phyloP scores from a whole-genome alignment of 140 eudicot species.

The Eryngium alpinum region DNA sequence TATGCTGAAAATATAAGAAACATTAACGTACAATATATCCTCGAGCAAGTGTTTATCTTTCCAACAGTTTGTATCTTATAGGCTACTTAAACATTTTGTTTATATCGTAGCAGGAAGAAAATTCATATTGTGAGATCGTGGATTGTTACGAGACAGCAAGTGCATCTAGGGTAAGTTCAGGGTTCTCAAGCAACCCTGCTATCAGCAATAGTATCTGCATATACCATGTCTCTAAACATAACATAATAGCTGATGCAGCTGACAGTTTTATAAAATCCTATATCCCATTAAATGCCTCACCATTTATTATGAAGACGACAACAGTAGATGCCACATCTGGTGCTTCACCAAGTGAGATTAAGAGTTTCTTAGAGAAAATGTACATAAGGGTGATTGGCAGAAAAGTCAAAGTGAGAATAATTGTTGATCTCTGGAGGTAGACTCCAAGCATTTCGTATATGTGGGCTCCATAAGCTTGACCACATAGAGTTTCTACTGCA shows the following conservation, averaged over 20 bases:
- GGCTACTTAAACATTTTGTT: too few relatives aligned
- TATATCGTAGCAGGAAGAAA: too few relatives aligned
- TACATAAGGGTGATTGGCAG: slow-evolving; percentile 13
- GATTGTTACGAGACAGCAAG: slow-evolving; percentile 17
- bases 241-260: slow-evolving; percentile 27
- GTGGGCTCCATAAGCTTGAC: slow-evolving; percentile 36
- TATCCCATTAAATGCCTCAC: slow-evolving; percentile 28
- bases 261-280: slow-evolving; percentile 24
- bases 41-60: too few relatives aligned
- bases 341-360: slow-evolving; percentile 22
- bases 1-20: slow-evolving; percentile 14
- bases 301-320: slow-evolving; percentile 15
- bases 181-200: slow-evolving; percentile 28
- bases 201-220: slow-evolving; percentile 24
- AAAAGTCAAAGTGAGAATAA: slow-evolving; percentile 20
- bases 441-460: slow-evolving; percentile 31
- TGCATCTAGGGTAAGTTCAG: slow-evolving; percentile 32
- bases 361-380: slow-evolving; percentile 26
- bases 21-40: neutral
- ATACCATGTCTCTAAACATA: slow-evolving; percentile 34
- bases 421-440: slow-evolving; percentile 31
- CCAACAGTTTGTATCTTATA: neutral
- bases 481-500: slow-evolving; percentile 35
- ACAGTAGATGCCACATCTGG: slow-evolving; percentile 23
- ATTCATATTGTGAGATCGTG: neutral